Evolutionary conservation across 2,329 filamentous ascomycete species (phyloP), one percentile per base, ranked within the genome.

Genomic region (Sphaerostilbella broomeana): DNA sequence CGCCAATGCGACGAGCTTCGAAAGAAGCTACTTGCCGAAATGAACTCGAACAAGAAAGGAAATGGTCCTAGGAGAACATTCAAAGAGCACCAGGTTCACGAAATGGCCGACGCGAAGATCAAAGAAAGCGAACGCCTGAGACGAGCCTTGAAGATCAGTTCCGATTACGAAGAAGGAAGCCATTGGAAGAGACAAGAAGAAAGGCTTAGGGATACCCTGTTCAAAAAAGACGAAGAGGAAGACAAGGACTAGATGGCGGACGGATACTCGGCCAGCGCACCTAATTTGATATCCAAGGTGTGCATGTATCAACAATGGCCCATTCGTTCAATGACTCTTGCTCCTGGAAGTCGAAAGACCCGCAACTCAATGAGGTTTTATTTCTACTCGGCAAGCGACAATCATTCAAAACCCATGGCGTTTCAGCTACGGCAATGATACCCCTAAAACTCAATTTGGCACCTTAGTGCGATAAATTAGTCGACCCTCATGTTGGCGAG

Each of bases 51-150:
- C 1, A 57, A 53, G 22, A 59, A 47, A 16, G 51, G 47, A 17
- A 58, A 53, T 40, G 63, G 58, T 17, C 62, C 56, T n/a, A 59
- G 63, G 40, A 65, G 59, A 38, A 73, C 77, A 8, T 73, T 97
- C 48, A 98, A 97, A 66, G 73, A 81, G 49, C 88, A 97, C 64
- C 87, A 97, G 64, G 88, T 97, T 15, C 92, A 98, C 67, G 92
- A 97, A 65, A 73, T 95, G 60, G 92, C 92, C 13, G 85, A 92
- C 55, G 92, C 90, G 44, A 98, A 98, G 74, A 90, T 94, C 51
- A 84, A 86, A 60, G 92, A 98, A 72, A 95, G 84, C 62, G 89
- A 97, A 65, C 76, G 85, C 52, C 68, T 98, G 59, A 71, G 90
- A 48, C 85, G 73, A 62, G 92, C 92, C 6, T 70, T 98, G 50